Evolutionary conservation across 805 yeast genomes (phyloP).

Genomic region (Suhomyces prunicola): DNA sequence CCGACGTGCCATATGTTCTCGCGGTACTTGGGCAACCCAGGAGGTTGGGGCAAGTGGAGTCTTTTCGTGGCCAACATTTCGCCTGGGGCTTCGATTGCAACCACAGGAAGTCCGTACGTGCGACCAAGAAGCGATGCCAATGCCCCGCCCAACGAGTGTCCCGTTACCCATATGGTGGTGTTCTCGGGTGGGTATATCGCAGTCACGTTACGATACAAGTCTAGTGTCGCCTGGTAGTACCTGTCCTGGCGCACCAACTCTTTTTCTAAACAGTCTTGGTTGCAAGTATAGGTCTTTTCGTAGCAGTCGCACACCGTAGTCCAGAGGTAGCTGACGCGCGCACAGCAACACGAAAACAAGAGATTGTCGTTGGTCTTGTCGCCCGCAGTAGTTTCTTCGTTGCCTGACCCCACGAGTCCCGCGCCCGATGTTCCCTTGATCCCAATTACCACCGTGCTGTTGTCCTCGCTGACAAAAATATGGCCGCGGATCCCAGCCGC

Average conservation of each 20-base stretch:
- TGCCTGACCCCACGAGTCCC: constrained; percentile 46
- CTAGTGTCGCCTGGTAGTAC: constrained; percentile 76
- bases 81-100: constrained; percentile 91
- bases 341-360: constrained; percentile 94
- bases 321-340: constrained; percentile 88
- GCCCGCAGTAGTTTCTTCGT: constrained; percentile 66
- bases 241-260: constrained; percentile 73
- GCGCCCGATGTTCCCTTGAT: constrained; percentile 93
- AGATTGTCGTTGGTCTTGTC: constrained; percentile 88
- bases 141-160: constrained; percentile 94
- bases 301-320: constrained; percentile 94
- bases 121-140: constrained; percentile 77
- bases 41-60: constrained; percentile 88
- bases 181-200: constrained; percentile 56
- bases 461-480: constrained; percentile 62
- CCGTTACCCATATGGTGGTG: constrained; percentile 83
- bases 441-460: constrained; percentile 67
- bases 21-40: constrained; percentile 72
- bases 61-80: constrained; percentile 80
- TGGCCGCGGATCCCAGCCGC: constrained; percentile 87
- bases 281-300: constrained; percentile 77
- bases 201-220: constrained; percentile 72
- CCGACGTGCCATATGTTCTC: constrained; percentile 95
- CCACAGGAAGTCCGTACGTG: constrained; percentile 86
- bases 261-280: constrained; percentile 78